Percentiles rank a stretch among this genome's conserved stretches.
Evolutionary conservation across 179 eudicot species (phyloP).

Genomic region (Beta corolliflora): DNA sequence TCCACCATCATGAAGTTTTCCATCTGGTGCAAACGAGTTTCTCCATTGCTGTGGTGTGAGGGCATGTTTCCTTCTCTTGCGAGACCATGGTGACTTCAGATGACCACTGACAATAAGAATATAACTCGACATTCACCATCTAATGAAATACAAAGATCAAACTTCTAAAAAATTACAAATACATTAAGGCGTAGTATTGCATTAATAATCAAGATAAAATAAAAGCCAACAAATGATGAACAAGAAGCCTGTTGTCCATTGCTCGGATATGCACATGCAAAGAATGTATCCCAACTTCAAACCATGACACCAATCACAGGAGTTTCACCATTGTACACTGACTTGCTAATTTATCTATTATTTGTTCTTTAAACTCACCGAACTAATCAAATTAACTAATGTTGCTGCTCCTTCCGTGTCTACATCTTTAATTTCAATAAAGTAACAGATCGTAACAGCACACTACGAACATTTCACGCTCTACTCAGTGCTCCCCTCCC

Average conservation of each 20-base stretch:
- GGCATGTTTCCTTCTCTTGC: slow-evolving; percentile 74
- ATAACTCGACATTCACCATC: slow-evolving; percentile 3
- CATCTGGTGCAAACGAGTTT: slow-evolving; percentile 70
- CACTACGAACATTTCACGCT: background rate
- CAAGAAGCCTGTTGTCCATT: background rate
- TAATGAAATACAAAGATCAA: background rate
- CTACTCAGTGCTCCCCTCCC: background rate
- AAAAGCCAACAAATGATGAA: background rate
- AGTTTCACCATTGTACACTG: background rate
- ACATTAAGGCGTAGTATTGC: background rate
- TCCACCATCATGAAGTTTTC: slow-evolving; percentile 82
- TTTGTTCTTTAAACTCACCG: background rate
- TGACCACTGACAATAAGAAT: slow-evolving; percentile 55
- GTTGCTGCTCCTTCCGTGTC: background rate
- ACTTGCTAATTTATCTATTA: background rate
- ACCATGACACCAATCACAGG: background rate
- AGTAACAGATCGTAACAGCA: background rate
- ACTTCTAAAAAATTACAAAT: background rate
- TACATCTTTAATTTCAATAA: background rate
- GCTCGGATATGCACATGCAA: background rate
- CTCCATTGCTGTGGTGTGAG: slow-evolving; percentile 79
- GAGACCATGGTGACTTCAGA: slow-evolving; percentile 97
- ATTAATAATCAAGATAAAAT: background rate
- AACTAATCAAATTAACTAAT: background rate
- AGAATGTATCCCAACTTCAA: background rate